These are phyloP conservation scores for Eustoma russellianum DNA, from an alignment of 257 asterid genomes.

Conservation along the genomic window DNA sequence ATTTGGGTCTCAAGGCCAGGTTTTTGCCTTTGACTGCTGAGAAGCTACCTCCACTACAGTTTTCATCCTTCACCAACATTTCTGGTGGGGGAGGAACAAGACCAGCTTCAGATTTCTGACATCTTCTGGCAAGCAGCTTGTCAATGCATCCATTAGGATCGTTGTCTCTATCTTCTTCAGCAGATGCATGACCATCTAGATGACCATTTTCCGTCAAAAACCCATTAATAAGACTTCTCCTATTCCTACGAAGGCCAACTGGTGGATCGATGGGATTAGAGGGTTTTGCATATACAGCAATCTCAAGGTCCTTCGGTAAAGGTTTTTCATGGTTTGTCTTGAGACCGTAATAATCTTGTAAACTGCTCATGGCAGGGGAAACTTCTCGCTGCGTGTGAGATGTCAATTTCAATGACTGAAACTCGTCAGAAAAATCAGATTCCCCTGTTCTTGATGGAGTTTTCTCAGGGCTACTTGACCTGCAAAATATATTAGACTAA, in stretches of 20 bases:
- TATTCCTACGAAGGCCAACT: constrained; percentile 52
- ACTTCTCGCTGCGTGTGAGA: constrained; percentile 42
- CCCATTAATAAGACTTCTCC: constrained; percentile 53
- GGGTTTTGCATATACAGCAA: constrained; percentile 32
- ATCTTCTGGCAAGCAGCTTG: constrained; percentile 38
- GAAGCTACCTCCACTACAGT: constrained; percentile 24
- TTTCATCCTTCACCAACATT: constrained; percentile 62
- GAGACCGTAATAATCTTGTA: constrained; percentile 53
- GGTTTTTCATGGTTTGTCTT: constrained; percentile 26
- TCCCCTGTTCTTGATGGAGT: constrained; percentile 35
- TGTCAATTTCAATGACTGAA: constrained; percentile 58
- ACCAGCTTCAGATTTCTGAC: constrained; percentile 50
- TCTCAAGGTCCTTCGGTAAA: constrained; percentile 49
- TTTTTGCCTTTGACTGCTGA: constrained; percentile 52
- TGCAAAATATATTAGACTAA: constrained; percentile 26
- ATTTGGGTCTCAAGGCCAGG: constrained; percentile 68
- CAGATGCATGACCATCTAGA: constrained; percentile 19
- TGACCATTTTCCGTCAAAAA: constrained; percentile 32
- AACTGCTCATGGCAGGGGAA: constrained; percentile 56
- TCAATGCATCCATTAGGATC: constrained; percentile 41
- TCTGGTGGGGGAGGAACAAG: constrained; percentile 43
- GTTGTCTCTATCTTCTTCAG: constrained; percentile 30
- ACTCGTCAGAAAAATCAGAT: constrained; percentile 66
- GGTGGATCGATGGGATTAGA: constrained; percentile 31
- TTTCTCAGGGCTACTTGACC: constrained; percentile 50